These are phyloP conservation scores for Amanita phalloides DNA, from an alignment of 768 basidiomycete genomes.

Conservation along the genomic window DNA sequence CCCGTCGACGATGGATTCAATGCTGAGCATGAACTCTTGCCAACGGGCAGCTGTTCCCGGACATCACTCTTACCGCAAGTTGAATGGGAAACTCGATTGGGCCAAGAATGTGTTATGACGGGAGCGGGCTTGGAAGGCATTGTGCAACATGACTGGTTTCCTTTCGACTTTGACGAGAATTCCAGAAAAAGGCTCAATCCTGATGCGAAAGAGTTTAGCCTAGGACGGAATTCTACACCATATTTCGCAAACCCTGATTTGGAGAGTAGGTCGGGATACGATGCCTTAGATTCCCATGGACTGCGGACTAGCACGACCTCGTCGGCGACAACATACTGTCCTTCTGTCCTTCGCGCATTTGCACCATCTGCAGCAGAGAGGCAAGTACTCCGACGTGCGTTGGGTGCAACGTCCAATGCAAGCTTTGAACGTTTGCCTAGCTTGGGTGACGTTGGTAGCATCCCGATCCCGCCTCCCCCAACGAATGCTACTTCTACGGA, in stretches of 20 bases:
- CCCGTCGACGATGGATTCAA: not conserved
- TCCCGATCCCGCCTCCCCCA: slow-evolving; percentile 56
- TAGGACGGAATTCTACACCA: slow-evolving; percentile 24
- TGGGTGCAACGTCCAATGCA: slow-evolving; percentile 63
- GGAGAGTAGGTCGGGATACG: slow-evolving; percentile 24
- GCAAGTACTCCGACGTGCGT: slow-evolving; percentile 69
- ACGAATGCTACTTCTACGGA: slow-evolving; percentile 16
- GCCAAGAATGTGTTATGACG: not conserved
- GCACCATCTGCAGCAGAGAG: slow-evolving; percentile 85
- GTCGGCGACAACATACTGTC: slow-evolving; percentile 30
- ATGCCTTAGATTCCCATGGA: slow-evolving; percentile 56
- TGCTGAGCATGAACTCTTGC: not conserved
- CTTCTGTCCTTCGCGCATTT: slow-evolving; percentile 64
- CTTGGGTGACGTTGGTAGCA: slow-evolving; percentile 64
- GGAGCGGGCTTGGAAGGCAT: slow-evolving; percentile 31
- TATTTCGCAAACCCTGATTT: slow-evolving; percentile 8
- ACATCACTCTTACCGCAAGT: not conserved
- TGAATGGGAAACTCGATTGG: not conserved
- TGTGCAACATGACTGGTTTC: slow-evolving; percentile 20
- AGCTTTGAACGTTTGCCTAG: slow-evolving; percentile 73
- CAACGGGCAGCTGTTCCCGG: not conserved
- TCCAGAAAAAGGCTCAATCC: slow-evolving; percentile 70
- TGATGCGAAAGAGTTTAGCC: slow-evolving; percentile 75
- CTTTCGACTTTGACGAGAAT: slow-evolving; percentile 19
- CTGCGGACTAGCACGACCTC: slow-evolving; percentile 24